These are phyloP conservation scores for Salvia splendens DNA, from an alignment of 257 asterid genomes.

Conservation along the genomic window DNA sequence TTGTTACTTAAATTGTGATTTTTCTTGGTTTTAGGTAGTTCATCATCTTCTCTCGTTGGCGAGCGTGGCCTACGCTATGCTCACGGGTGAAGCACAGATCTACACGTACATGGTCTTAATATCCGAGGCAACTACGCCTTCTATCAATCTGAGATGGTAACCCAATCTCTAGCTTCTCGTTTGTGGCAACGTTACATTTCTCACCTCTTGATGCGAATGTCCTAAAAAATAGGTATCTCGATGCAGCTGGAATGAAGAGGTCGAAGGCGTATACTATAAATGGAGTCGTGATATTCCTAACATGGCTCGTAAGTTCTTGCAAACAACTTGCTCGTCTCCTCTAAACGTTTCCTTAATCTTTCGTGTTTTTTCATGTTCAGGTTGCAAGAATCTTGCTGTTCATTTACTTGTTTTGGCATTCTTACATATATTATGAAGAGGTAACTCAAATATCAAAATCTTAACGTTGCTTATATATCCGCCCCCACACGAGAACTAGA, in stretches of 20 bases:
- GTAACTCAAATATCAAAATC: conserved; percentile 31
- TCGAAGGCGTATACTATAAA: conserved; percentile 59
- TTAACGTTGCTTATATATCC: background rate
- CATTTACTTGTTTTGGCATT: conserved; percentile 58
- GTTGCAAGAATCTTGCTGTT: conserved; percentile 73
- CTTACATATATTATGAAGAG: conserved; percentile 50
- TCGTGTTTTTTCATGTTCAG: conserved; percentile 39
- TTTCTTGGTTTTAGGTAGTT: conserved; percentile 47
- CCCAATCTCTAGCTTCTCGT: background rate
- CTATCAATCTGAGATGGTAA: conserved; percentile 88
- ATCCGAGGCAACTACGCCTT: conserved; percentile 90
- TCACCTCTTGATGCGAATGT: background rate
- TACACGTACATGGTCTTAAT: conserved; percentile 64
- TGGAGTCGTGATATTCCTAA: conserved; percentile 61
- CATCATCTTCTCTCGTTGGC: conserved; percentile 79
- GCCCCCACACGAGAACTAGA: background rate
- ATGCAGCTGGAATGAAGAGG: conserved; percentile 72
- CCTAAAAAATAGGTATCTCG: conserved; percentile 65
- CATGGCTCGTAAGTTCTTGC: conserved; percentile 64
- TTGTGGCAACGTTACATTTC: conserved; percentile 9
- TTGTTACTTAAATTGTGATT: too few species aligned
- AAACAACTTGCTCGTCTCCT: background rate
- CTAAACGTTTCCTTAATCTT: background rate
- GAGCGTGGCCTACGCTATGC: conserved; percentile 58
- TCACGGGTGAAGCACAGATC: conserved; percentile 84